phyloP scores from a whole-genome alignment of 164 flowering plant species.

The Tetrastigma voinierianum region DNA sequence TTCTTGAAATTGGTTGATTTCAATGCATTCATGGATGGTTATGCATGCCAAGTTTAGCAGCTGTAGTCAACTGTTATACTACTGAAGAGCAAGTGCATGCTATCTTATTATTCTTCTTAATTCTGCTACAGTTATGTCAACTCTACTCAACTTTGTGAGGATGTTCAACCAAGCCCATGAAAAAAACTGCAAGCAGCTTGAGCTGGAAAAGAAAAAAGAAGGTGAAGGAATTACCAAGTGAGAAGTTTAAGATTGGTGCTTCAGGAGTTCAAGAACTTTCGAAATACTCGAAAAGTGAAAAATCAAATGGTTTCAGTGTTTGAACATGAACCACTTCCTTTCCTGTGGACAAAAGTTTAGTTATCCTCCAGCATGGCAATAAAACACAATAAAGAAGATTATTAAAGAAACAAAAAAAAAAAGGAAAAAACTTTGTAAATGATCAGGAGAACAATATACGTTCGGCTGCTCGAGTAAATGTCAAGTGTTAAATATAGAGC shows the following conservation, averaged over 20 bases:
- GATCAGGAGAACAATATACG: not conserved
- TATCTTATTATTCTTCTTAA: not conserved
- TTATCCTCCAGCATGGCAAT: not conserved
- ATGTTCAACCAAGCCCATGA: constrained; percentile 74
- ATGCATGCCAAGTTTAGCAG: not conserved
- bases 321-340: not conserved
- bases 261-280: constrained; percentile 25
- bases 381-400: not conserved
- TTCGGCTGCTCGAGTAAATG: not conserved
- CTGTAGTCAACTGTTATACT: not conserved
- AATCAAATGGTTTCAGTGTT: constrained; percentile 13
- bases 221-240: constrained; percentile 61
- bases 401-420: not conserved
- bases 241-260: constrained; percentile 38
- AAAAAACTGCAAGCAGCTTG: constrained; percentile 82
- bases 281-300: constrained; percentile 19
- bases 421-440: not conserved
- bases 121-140: constrained; percentile 65
- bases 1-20: not conserved
- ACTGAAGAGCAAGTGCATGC: not conserved
- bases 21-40: not conserved
- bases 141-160: constrained; percentile 68
- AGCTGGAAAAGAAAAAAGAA: constrained; percentile 72
- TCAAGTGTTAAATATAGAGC: not conserved
- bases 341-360: not conserved